Base-by-base conservation (phyloP, 2,329 filamentous ascomycete genomes). In the Tolypocladium guangdongense region DNA sequence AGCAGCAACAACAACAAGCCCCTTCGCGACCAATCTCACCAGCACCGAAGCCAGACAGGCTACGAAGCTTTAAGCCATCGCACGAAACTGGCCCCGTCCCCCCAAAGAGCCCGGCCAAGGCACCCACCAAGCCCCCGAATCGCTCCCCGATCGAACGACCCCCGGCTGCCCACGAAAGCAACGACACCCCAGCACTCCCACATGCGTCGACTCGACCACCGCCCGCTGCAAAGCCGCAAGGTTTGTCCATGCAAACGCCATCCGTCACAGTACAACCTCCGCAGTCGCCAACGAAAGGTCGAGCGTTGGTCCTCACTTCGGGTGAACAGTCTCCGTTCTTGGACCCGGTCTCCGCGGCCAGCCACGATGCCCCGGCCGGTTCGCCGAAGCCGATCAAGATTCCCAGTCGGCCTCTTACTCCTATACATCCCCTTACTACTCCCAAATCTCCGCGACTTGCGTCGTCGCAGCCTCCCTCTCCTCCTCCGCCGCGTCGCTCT, bases 251-350 rank as follows among this genome's bases (percentile, higher is more conserved):
- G n/a, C 78, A 83, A 33, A 87, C 84, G 36, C 87, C 88, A 20
- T 77, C 83, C 35, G 81, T 91, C 54, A 81, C 78, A 6, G 73
- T 90, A 48, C 78, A 88, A 52, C 85, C 87, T 45, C 87, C 87
- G 6, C 78, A 78, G 51, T 89, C 87, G 12, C 85, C 87, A 0
- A 79, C 82, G 1, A 85, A 82, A 58, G 66, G 64, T 49, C 71
- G 66, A 46, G 57, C 66, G 20, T 60, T 67, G 24, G 64, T 63
- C 38, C 52, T 71, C 8, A 60, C 68, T 14, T 57, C 66, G 11
- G 67, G 66, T 37, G 75, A 80, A 18, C 69, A 72, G 41, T 69
- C 71, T 20, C 66, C 65, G n/a, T 75, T 74, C 58, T 63, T 82
- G 8, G 75, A 76, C 52, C 72, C 78, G 16, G 75, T 78, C 57